A percentile compares a stretch with the other conserved stretches of the same genome.
Evolutionary conservation across 2,329 filamentous ascomycete species (phyloP).

Genomic region (Colletotrichum incanum): DNA sequence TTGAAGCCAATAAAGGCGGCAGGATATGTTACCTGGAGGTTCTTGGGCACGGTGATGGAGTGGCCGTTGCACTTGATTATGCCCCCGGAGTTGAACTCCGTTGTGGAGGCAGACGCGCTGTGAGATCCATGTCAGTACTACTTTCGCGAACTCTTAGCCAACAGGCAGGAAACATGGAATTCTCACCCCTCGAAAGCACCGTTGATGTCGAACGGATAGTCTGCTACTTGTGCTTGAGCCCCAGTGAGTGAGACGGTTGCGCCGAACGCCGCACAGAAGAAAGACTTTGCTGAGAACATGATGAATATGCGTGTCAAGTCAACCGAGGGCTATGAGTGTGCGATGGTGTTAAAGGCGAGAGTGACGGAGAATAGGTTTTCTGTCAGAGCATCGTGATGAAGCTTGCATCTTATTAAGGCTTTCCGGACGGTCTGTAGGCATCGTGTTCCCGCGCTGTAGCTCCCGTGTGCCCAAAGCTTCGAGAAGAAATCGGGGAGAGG

Average conservation of each 20-base stretch:
- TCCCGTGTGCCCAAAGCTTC: background rate
- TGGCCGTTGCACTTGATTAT: constrained; percentile 42
- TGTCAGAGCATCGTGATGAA: background rate
- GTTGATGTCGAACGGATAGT: constrained; percentile 37
- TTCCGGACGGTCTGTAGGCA: background rate
- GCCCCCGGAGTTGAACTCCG: constrained; percentile 43
- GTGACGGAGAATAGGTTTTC: background rate
- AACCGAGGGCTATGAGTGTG: background rate
- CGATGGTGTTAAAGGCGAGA: background rate
- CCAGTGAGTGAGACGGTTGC: constrained; percentile 3
- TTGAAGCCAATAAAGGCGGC: constrained; percentile 44
- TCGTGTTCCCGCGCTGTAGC: background rate
- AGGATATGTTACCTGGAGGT: constrained; percentile 44
- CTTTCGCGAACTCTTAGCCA: rapidly evolving
- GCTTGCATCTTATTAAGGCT: constrained; percentile 10
- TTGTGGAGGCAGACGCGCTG: constrained; percentile 35
- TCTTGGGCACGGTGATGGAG: constrained; percentile 43
- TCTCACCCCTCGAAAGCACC: constrained; percentile 39
- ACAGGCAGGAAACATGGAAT: background rate
- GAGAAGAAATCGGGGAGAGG: background rate
- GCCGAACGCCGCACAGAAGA: constrained; percentile 31
- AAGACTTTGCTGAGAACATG: constrained; percentile 24
- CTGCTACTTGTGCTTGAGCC: constrained; percentile 26
- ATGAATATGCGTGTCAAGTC: background rate
- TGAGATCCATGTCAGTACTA: background rate